Conservation (phyloP, 371 early-diverging fungal species). For the Lichtheimia corymbifera region DNA sequence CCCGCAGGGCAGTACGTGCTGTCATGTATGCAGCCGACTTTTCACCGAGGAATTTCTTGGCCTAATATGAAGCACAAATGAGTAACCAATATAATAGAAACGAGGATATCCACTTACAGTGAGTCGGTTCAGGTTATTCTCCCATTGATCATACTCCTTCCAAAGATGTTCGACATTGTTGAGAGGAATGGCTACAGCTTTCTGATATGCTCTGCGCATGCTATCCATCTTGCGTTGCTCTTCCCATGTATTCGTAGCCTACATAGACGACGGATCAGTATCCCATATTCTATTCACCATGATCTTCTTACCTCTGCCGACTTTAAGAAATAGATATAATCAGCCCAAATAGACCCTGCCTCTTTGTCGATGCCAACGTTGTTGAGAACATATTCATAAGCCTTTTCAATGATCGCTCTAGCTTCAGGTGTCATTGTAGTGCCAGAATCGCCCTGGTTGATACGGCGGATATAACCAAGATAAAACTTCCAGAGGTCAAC, state of each 20-base stretch:
- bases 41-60: slow-evolving; percentile 86
- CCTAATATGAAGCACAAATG: slow-evolving; percentile 35
- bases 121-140: slow-evolving; percentile 82
- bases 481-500: slow-evolving; percentile 92
- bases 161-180: slow-evolving; percentile 88
- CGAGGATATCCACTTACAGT: slow-evolving; percentile 51
- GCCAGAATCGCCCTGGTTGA: slow-evolving; percentile 61
- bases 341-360: slow-evolving; percentile 87
- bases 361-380: slow-evolving; percentile 91
- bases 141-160: slow-evolving; percentile 95
- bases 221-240: slow-evolving; percentile 87
- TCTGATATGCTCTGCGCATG: slow-evolving; percentile 85
- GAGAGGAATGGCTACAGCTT: slow-evolving; percentile 84
- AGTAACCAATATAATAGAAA: background rate
- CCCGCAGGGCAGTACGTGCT: slow-evolving; percentile 84
- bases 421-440: slow-evolving; percentile 65
- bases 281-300: background rate
- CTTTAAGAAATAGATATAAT: slow-evolving; percentile 84
- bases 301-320: slow-evolving; percentile 72
- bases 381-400: slow-evolving; percentile 87
- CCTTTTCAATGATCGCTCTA: slow-evolving; percentile 72
- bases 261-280: background rate
- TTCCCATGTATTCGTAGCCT: slow-evolving; percentile 82
- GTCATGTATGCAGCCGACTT: slow-evolving; percentile 90
- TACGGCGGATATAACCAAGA: slow-evolving; percentile 81